Conservation (phyloP, 108 stramenopile genomes). For the Schizochytrium sp. region DNA sequence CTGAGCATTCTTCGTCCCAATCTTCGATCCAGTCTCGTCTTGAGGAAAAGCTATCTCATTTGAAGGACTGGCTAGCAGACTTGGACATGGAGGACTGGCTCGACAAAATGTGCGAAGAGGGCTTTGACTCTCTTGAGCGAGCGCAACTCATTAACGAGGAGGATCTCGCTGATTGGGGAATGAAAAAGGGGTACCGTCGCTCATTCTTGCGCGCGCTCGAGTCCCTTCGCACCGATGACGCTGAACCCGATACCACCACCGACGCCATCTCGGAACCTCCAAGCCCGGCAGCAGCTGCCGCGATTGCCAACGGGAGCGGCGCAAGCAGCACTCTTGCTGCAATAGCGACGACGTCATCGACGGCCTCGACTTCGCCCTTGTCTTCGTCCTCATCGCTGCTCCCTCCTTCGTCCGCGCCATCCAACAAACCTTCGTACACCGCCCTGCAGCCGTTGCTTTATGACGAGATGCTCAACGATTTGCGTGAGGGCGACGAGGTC, state of each 20-base stretch:
- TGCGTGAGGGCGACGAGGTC: background rate
- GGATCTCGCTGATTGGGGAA: conserved; percentile 28
- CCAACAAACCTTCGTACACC: no score
- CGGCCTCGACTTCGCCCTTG: no score
- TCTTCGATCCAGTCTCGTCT: background rate
- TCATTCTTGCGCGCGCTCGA: background rate
- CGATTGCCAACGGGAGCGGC: background rate
- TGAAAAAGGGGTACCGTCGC: conserved; percentile 24
- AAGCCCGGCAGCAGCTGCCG: background rate
- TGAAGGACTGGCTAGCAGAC: conserved; percentile 19
- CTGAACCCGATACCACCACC: background rate
- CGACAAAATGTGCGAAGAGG: conserved; percentile 1
- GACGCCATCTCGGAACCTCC: background rate
- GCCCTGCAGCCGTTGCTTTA: background rate
- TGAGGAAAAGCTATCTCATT: background rate
- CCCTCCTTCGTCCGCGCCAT: no score
- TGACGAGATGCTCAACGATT: background rate
- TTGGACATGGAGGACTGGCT: conserved; percentile 17
- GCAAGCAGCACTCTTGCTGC: background rate
- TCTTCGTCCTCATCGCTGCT: background rate
- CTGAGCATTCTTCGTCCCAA: background rate
- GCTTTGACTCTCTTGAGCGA: conserved; percentile 27
- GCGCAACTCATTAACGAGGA: conserved; percentile 7
- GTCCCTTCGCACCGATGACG: background rate
- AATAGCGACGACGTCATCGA: background rate